Evolutionary conservation across 345 rosid genomes (phyloP), one percentile per base, ranked within the genome.

Genomic region (Salix arbutifolia): DNA sequence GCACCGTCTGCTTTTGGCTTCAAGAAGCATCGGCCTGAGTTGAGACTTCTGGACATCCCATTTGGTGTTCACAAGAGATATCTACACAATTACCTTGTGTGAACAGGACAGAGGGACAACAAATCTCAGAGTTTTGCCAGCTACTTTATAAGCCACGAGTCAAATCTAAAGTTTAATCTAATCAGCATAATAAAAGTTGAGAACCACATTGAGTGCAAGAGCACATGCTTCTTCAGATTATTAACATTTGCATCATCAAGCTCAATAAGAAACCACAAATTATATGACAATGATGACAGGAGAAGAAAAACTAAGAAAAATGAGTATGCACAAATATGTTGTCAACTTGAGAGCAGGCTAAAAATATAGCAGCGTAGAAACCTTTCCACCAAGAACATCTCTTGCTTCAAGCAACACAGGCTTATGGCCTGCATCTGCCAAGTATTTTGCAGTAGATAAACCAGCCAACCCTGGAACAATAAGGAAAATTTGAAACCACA

Each of bases 311-410:
- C 38, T 17, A 62, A 23, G 0, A 28, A 10, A 62, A 62, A 62
- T 26, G 5, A 62, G 35, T 3, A 62, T 26, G 67, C 67, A 11
- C 19, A 4, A 62, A 33, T 62, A 10, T 62, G 6, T 14, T 62
- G 33, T 12, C 67, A 23, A 2, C 66, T 62, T 26, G 35, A 62
- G 30, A 23, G 13, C 8, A 25, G 16, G 35, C 23, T 26, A 62
- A 23, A 52, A 26, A 26, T 26, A 10, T 7, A 62, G 64, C 18
- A 84, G 71, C 11, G 44, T 33, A 81, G 70, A 50, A 82, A 92
- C 99, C 99, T 95, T 94, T 86, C 98, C 98, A 69, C 98, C 98
- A 61, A 94, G 88, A 83, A 90, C 97, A 82, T 94, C 98, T 87
- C 95, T 88, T 66, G 92, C 95, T 87, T 94, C 97, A 25, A 92